Evolutionary conservation across 2,329 filamentous ascomycete genomes (phyloP).

Genomic region (Ascosphaera acerosa): DNA sequence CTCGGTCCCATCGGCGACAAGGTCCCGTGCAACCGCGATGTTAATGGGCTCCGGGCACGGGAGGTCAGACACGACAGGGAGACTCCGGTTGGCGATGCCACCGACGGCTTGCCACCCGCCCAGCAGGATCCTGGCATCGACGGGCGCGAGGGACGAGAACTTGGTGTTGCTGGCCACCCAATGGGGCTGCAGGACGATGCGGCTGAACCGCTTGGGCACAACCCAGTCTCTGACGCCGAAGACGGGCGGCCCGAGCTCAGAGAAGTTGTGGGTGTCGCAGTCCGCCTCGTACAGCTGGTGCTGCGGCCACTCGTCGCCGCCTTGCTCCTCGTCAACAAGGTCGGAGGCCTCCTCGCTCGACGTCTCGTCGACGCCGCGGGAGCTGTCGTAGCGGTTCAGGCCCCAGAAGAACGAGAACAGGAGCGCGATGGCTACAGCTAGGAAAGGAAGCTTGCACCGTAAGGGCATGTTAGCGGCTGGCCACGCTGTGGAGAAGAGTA

Average conservation of each 20-base stretch:
- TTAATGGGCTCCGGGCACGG: constrained; percentile 18
- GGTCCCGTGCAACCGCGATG: constrained; percentile 16
- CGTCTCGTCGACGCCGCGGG: constrained; percentile 8
- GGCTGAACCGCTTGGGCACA: constrained; percentile 20
- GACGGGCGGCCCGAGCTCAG: constrained; percentile 8
- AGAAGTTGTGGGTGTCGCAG: constrained; percentile 10
- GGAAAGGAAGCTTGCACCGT: constrained; percentile 16
- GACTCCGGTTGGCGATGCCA: constrained; percentile 11
- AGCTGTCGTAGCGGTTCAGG: constrained; percentile 15
- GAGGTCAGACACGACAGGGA: constrained; percentile 5
- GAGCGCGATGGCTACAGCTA: constrained; percentile 14
- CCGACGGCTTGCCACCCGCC: constrained; percentile 8
- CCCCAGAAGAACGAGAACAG: constrained; percentile 18
- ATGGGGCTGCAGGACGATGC: constrained; percentile 17
- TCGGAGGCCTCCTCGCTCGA: constrained; percentile 7
- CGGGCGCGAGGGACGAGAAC: constrained; percentile 16
- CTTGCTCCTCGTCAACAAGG: too few species aligned
- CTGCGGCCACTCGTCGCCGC: too few species aligned
- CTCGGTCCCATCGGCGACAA: constrained; percentile 16
- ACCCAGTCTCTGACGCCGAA: constrained; percentile 19
- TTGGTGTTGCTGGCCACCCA: constrained; percentile 13
- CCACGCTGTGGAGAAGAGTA: constrained; percentile 2
- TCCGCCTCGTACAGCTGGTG: constrained; percentile 13
- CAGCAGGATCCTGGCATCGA: constrained; percentile 15
- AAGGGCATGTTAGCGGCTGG: constrained; percentile 8